Evolutionary conservation across 1,284 basidiomycete genomes (phyloP).

Genomic region (Moesziomyces sp.): DNA sequence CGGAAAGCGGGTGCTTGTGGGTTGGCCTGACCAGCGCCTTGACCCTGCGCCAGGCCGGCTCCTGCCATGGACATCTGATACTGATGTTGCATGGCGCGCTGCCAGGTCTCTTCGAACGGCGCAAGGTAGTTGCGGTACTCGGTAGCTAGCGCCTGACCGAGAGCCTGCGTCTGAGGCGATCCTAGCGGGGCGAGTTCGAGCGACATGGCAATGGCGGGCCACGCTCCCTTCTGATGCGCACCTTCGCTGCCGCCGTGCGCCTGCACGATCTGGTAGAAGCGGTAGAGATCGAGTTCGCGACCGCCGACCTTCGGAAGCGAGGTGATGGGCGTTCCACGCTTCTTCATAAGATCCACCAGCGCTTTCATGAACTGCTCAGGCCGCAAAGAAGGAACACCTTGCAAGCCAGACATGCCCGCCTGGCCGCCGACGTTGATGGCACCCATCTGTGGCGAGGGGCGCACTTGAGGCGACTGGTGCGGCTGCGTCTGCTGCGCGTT

Average conservation of each 20-base stretch:
- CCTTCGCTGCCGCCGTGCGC: constrained; percentile 61
- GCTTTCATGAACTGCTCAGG: constrained; percentile 64
- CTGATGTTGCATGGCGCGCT: constrained; percentile 60
- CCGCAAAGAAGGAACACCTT: constrained; percentile 42
- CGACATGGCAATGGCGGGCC: constrained; percentile 57
- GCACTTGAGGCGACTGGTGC: constrained; percentile 36
- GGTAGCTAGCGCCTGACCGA: constrained; percentile 50
- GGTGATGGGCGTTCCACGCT: constrained; percentile 57
- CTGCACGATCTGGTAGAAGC: constrained; percentile 61
- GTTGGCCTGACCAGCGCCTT: constrained; percentile 20
- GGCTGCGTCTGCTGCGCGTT: constrained; percentile 27
- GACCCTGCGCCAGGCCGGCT: constrained; percentile 29
- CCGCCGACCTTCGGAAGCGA: constrained; percentile 54
- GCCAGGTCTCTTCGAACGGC: constrained; percentile 64
- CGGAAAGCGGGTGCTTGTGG: constrained; percentile 24
- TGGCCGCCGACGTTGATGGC: constrained; percentile 24
- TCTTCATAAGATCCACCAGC: constrained; percentile 57
- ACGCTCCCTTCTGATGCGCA: constrained; percentile 56
- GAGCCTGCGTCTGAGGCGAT: constrained; percentile 51
- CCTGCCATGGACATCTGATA: constrained; percentile 56
- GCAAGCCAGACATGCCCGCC: constrained; percentile 32
- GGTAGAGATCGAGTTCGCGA: constrained; percentile 58
- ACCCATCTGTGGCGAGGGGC: constrained; percentile 43
- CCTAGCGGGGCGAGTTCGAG: constrained; percentile 54
- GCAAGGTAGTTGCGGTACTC: constrained; percentile 57